Evolutionary conservation across 1,284 basidiomycete genomes (phyloP).

Genomic region (Heterobasidion annosum): DNA sequence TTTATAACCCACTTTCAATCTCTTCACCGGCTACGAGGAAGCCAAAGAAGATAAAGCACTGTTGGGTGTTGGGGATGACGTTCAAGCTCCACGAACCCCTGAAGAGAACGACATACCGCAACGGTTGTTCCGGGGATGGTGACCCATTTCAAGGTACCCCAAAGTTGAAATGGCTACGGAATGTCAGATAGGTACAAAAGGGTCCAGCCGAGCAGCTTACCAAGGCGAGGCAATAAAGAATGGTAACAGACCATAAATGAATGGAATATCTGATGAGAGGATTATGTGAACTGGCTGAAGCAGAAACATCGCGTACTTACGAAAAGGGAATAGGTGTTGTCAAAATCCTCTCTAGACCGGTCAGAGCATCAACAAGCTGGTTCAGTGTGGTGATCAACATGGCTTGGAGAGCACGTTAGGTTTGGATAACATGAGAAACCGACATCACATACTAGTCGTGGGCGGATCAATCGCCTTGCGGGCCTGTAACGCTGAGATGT

Average conservation of each 20-base stretch:
- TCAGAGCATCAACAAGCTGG: slow-evolving; percentile 58
- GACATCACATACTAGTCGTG: slow-evolving; percentile 42
- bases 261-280: slow-evolving; percentile 43
- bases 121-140: slow-evolving; percentile 57
- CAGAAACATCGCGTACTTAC: slow-evolving; percentile 20
- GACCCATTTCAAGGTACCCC: slow-evolving; percentile 46
- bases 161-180: slow-evolving; percentile 61
- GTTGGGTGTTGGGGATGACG: neutral
- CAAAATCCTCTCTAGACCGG: slow-evolving; percentile 66
- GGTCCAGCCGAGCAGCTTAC: slow-evolving; percentile 22
- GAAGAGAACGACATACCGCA: slow-evolving; percentile 15
- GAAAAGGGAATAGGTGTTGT: slow-evolving; percentile 78
- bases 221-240: slow-evolving; percentile 47
- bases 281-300: neutral
- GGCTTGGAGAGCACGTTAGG: slow-evolving; percentile 24
- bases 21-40: slow-evolving; percentile 64
- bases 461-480: slow-evolving; percentile 57
- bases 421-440: neutral
- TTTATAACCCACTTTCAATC: slow-evolving; percentile 48
- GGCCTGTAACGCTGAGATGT: slow-evolving; percentile 49
- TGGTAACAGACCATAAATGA: slow-evolving; percentile 56
- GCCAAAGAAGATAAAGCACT: slow-evolving; percentile 58
- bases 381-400: slow-evolving; percentile 42
- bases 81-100: neutral
- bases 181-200: neutral